Percentiles rank a stretch among this genome's conserved stretches.
Conservation (phyloP, 164 flowering plant species). For the Platanus orientalis region DNA sequence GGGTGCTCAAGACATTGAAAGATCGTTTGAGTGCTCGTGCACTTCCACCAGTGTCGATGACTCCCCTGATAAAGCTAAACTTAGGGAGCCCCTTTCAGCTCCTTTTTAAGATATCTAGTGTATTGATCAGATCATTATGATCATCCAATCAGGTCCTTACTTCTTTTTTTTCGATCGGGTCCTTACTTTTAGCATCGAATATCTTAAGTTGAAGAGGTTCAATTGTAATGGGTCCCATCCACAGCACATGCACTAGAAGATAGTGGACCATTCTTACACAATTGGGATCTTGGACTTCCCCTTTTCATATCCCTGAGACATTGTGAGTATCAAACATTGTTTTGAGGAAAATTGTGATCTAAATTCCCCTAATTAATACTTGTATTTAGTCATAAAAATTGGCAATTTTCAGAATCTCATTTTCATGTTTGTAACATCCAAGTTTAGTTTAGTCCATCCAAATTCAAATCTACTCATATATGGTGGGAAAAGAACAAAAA, state of each 20-base stretch:
- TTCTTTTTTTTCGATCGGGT: too few relatives aligned
- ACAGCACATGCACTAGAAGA: not conserved
- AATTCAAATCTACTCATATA: not conserved
- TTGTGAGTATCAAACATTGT: not conserved
- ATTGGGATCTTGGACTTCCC: too few relatives aligned
- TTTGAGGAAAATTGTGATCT: not conserved
- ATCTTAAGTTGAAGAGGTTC: not conserved
- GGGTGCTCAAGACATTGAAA: not conserved
- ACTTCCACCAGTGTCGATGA: slow-evolving; percentile 7
- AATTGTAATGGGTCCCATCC: not conserved
- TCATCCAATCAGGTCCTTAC: too few relatives aligned
- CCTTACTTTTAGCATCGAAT: too few relatives aligned
- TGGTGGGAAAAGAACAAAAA: not conserved
- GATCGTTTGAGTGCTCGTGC: slow-evolving; percentile 18
- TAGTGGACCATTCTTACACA: too few relatives aligned
- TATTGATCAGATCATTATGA: not conserved
- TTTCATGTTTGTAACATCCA: not conserved
- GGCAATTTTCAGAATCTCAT: too few relatives aligned
- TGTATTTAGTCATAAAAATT: not conserved
- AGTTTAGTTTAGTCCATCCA: not conserved
- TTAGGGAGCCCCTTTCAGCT: slow-evolving; percentile 39
- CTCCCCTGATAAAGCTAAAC: slow-evolving; percentile 15
- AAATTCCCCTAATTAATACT: not conserved
- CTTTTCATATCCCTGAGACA: too few relatives aligned
- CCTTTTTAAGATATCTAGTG: slow-evolving; percentile 25